Percentiles rank a stretch among this genome's conserved stretches.
phyloP scores from a whole-genome alignment of 2,329 filamentous ascomycete genomes.

The Incumbomyces delicatus region DNA sequence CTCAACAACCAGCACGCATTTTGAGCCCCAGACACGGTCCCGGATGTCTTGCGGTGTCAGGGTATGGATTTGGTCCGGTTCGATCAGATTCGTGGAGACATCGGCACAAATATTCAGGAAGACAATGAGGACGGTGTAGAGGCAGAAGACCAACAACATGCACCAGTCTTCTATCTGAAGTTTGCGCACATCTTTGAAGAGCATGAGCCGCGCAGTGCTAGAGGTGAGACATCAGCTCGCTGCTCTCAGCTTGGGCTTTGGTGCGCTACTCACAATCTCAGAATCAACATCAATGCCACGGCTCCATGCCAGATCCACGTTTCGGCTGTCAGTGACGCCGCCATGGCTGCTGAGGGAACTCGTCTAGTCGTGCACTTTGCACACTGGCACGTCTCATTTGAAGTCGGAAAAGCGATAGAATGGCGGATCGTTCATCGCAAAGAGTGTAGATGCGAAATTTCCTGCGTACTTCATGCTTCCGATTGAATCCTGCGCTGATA shows the following conservation, averaged over 20 bases:
- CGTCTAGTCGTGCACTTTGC: neutral
- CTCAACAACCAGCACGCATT: conserved; percentile 45
- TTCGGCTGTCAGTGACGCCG: conserved; percentile 18
- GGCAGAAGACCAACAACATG: conserved; percentile 43
- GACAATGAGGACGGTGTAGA: conserved; percentile 35
- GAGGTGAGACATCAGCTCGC: neutral
- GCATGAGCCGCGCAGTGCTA: conserved; percentile 13
- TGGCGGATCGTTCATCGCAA: too few species aligned
- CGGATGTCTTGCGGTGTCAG: conserved; percentile 38
- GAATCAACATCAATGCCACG: conserved; percentile 14
- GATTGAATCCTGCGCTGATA: too few species aligned
- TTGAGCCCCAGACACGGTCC: conserved; percentile 42
- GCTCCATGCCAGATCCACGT: conserved; percentile 21
- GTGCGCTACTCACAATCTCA: conserved; percentile 13
- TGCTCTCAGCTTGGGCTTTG: neutral
- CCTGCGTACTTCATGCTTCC: too few species aligned
- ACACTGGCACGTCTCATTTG: too few species aligned
- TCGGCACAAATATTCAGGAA: conserved; percentile 34
- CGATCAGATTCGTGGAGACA: conserved; percentile 38
- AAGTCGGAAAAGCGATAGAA: too few species aligned
- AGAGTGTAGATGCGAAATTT: too few species aligned
- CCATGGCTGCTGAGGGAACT: conserved; percentile 8
- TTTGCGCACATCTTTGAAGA: conserved; percentile 16
- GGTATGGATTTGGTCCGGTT: conserved; percentile 27
- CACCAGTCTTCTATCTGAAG: conserved; percentile 50